Base-by-base conservation (phyloP, 2,329 filamentous ascomycete species). In the Calonectria naviculata region DNA sequence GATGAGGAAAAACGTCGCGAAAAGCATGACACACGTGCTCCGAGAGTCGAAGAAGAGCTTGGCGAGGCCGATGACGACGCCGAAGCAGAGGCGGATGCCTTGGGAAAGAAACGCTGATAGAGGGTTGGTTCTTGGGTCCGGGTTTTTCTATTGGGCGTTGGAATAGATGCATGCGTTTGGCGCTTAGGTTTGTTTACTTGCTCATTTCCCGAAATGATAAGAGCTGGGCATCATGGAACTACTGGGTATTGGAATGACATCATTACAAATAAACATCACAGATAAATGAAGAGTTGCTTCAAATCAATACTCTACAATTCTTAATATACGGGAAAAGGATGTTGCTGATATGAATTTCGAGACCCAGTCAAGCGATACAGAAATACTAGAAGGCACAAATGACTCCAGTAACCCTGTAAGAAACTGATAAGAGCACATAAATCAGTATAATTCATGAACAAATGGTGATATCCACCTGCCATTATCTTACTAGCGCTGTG, bases 11-110 rank as follows among this genome's bases (percentile, higher is more conserved):
- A 84, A 77, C 81, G 74, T 70, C 79, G 78, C 62, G 81, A 83
- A 28, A 83, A 82, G 74, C 44, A 65, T 0, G 78, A 78, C 46
- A 66, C 73, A 5, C 75, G 79, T 70, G 74, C 73, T 46, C 78
- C 56, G 64, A 80, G 75, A 52, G 84, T 82, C 8, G 87, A 89
- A 75, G 86, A 89, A 81, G 88, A 88, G 73, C 73, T 89, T 61
- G 87, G 86, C 5, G 87, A 87, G 76, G 87, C 81, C 3, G 88
- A 89, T 73, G 87, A 89, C 76, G 87, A 89, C 78, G 81, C 78
- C 29, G 78, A 86, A 76, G 85, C 80, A 3, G 80, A 85, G 77
- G 79, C 80, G n/a, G 83, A 85, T 78, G 81, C 82, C 4, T 47
- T 84, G 70, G 82, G 82, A 28, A 84, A 81, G 79, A 84, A 81